Evolutionary conservation across 1,284 basidiomycete genomes (phyloP).

Genomic region (Hypsizygus ulmarius): DNA sequence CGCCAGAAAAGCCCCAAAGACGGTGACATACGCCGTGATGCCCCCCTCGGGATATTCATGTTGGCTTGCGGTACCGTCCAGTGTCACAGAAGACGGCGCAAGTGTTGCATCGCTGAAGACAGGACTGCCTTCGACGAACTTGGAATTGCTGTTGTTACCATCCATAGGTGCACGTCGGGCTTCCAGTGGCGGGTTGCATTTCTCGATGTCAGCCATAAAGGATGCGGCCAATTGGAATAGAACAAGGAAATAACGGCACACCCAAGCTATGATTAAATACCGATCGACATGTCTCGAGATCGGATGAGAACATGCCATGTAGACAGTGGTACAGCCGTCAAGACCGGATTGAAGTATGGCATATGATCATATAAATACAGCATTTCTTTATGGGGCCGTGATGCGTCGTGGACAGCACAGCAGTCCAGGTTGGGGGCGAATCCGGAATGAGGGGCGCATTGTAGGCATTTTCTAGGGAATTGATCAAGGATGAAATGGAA

Average conservation of each 20-base stretch:
- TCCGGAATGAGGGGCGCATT: background rate
- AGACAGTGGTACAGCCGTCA: conserved; percentile 14
- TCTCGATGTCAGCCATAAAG: conserved; percentile 24
- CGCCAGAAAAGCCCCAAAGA: conserved; percentile 46
- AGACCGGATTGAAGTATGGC: conserved; percentile 6
- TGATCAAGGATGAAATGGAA: too few relatives aligned
- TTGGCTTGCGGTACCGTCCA: conserved; percentile 4
- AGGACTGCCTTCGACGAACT: conserved; percentile 1
- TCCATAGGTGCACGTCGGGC: conserved; percentile 8
- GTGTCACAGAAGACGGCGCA: conserved; percentile 10
- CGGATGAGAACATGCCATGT: conserved; percentile 1
- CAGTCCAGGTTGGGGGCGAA: too few relatives aligned
- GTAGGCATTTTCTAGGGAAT: background rate
- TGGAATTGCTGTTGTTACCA: conserved; percentile 1
- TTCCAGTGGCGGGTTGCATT: conserved; percentile 13
- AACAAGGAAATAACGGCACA: too few relatives aligned
- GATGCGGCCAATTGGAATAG: too few relatives aligned
- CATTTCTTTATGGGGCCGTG: background rate
- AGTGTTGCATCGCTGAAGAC: background rate
- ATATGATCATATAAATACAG: conserved; percentile 1
- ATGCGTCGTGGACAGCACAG: background rate
- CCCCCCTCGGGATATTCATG: conserved; percentile 31
- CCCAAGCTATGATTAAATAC: conserved; percentile 7
- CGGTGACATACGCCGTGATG: conserved; percentile 35
- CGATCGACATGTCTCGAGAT: conserved; percentile 12